phyloP scores from a whole-genome alignment of 2,329 filamentous ascomycete genomes.

The Aspergillus pseudoterreus region DNA sequence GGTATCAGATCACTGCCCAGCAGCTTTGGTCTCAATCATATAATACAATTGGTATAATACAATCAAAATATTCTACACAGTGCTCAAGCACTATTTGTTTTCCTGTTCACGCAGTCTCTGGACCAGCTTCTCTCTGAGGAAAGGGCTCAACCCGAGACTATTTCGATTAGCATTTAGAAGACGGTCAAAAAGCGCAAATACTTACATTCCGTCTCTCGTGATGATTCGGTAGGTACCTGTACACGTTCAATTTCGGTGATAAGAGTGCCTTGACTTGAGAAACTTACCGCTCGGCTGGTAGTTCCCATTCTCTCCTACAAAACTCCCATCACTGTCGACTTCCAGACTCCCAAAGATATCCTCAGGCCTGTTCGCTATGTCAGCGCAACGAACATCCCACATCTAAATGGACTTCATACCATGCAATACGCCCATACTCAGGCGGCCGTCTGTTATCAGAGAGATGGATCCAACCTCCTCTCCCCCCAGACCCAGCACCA shows the following conservation, averaged over 20 bases:
- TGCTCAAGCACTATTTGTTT: constrained; percentile 11
- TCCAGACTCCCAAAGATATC: constrained; percentile 65
- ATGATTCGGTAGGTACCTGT: constrained; percentile 57
- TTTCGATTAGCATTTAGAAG: constrained; percentile 17
- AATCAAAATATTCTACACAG: constrained; percentile 10
- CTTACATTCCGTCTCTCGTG: constrained; percentile 58
- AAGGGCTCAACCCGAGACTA: constrained; percentile 47
- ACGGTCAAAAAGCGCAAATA: constrained; percentile 10
- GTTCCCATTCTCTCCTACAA: constrained; percentile 53
- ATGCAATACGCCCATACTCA: constrained; percentile 62
- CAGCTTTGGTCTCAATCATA: constrained; percentile 8
- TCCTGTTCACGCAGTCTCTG: constrained; percentile 42
- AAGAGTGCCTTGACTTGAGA: not conserved
- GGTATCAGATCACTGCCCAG: constrained; percentile 12
- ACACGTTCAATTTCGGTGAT: not conserved
- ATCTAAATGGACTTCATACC: constrained; percentile 27
- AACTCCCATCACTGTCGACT: constrained; percentile 56
- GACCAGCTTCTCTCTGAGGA: constrained; percentile 48
- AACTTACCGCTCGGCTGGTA: constrained; percentile 56
- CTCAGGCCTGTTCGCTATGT: constrained; percentile 46
- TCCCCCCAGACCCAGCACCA: constrained; percentile 54
- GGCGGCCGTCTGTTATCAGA: constrained; percentile 58
- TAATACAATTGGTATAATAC: constrained; percentile 8
- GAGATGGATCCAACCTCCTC: constrained; percentile 62
- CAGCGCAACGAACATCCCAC: not conserved